Evolutionary conservation across 495 filamentous ascomycete species (phyloP).

Genomic region (Penicillium bialowiezense): DNA sequence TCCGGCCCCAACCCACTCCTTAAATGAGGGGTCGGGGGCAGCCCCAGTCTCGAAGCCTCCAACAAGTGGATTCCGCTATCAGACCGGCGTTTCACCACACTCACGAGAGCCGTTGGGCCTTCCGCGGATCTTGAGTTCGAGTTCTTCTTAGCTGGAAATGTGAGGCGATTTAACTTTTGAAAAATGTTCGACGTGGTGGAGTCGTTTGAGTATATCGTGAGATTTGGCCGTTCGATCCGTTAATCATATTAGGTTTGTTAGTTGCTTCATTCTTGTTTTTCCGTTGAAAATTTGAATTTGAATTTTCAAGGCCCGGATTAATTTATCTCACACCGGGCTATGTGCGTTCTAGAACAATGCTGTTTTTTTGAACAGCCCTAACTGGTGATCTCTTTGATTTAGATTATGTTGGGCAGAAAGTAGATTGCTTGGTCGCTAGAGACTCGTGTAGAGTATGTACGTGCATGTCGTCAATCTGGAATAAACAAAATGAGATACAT

Average conservation of each 20-base stretch:
- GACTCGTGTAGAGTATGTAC: too few relatives aligned
- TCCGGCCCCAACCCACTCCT: neutral
- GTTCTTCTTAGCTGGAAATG: too few relatives aligned
- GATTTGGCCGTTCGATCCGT: neutral
- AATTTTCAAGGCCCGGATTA: neutral
- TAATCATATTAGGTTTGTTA: neutral
- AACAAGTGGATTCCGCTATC: neutral
- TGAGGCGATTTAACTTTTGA: too few relatives aligned
- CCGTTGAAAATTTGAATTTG: neutral
- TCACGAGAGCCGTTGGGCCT: neutral
- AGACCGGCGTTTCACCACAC: neutral
- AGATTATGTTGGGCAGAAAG: too few relatives aligned
- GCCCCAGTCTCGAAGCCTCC: neutral
- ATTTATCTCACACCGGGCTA: constrained; percentile 2
- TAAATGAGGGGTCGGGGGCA: neutral
- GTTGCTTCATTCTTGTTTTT: too few relatives aligned
- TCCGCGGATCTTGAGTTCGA: too few relatives aligned
- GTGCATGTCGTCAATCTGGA: too few relatives aligned
- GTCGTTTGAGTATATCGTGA: too few relatives aligned
- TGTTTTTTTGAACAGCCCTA: neutral
- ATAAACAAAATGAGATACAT: too few relatives aligned
- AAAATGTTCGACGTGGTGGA: too few relatives aligned
- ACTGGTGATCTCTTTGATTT: too few relatives aligned
- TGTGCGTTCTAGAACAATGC: neutral
- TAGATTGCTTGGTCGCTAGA: too few relatives aligned